Evolutionary conservation across 202 grass and related monocot genomes (phyloP).

Genomic region (Carex sylvatica): DNA sequence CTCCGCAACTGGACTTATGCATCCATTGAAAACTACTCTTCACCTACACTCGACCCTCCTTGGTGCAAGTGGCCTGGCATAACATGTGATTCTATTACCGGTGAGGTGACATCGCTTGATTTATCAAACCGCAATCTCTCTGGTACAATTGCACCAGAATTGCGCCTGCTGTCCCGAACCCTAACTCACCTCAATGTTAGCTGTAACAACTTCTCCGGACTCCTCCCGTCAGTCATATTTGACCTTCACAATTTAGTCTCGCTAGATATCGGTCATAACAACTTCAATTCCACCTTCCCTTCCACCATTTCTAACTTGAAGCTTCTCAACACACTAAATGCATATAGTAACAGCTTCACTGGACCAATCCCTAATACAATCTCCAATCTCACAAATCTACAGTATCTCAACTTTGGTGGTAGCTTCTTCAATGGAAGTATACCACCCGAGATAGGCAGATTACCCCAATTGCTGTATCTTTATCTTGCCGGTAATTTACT

Average conservation of each 20-base stretch:
- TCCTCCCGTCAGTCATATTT: slow-evolving; percentile 41
- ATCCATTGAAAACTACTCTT: slow-evolving; percentile 23
- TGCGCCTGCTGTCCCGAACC: slow-evolving; percentile 42
- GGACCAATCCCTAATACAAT: slow-evolving; percentile 48
- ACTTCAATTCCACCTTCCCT: slow-evolving; percentile 70
- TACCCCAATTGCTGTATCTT: slow-evolving; percentile 42
- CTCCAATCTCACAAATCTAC: slow-evolving; percentile 33
- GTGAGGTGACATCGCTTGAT: slow-evolving; percentile 49
- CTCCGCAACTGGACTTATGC: slow-evolving; percentile 70
- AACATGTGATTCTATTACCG: slow-evolving; percentile 39
- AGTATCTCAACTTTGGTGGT: slow-evolving; percentile 63
- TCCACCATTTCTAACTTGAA: slow-evolving; percentile 34
- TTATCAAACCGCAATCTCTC: slow-evolving; percentile 80
- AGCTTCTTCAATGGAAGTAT: slow-evolving; percentile 76
- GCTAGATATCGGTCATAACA: slow-evolving; percentile 76
- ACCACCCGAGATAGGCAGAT: slow-evolving; percentile 26
- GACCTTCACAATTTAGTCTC: slow-evolving; percentile 40
- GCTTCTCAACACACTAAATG: slow-evolving; percentile 39
- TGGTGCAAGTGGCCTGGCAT: slow-evolving; percentile 86
- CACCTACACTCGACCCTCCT: slow-evolving; percentile 33
- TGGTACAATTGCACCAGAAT: slow-evolving; percentile 45
- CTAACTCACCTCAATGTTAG: slow-evolving; percentile 64
- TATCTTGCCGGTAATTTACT: slow-evolving; percentile 76
- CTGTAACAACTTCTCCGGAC: slow-evolving; percentile 57
- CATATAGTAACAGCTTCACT: slow-evolving; percentile 81